Percentiles rank a stretch among this genome's conserved stretches.
These are phyloP conservation scores for Ramaria sp. DNA, from an alignment of 768 basidiomycete genomes.

Conservation along the genomic window DNA sequence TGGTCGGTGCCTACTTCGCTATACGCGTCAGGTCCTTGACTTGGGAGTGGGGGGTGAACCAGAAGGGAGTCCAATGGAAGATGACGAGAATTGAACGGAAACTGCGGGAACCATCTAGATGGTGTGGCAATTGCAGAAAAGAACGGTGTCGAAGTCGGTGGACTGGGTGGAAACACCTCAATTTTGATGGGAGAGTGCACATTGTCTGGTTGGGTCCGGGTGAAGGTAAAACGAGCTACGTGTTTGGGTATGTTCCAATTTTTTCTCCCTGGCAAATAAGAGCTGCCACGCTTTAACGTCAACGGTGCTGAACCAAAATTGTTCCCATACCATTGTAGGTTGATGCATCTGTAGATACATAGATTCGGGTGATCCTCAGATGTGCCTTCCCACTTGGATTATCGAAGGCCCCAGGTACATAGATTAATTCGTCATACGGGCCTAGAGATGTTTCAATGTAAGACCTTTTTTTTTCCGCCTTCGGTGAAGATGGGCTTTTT, in stretches of 20 bases:
- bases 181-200: neutral
- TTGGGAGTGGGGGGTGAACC: constrained; percentile 7
- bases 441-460: neutral
- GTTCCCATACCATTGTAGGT: constrained; percentile 10
- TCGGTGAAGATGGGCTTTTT: no score
- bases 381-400: constrained; percentile 3
- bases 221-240: constrained; percentile 11
- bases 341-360: constrained; percentile 11
- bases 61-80: neutral
- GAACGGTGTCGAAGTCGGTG: neutral
- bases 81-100: constrained; percentile 5
- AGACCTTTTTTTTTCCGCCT: neutral
- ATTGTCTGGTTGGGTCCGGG: neutral
- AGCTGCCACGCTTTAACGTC: no score
- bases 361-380: constrained; percentile 6
- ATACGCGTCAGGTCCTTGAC: neutral
- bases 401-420: constrained; percentile 10
- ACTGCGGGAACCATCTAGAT: neutral
- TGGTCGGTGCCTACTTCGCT: neutral
- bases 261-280: constrained; percentile 4
- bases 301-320: neutral
- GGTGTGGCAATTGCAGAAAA: constrained; percentile 1
- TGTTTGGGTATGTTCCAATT: constrained; percentile 14
- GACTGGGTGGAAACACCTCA: constrained; percentile 4
- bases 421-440: constrained; percentile 12